Base-by-base conservation (phyloP, 1,284 basidiomycete genomes). In the Bondarzewia mesenterica region DNA sequence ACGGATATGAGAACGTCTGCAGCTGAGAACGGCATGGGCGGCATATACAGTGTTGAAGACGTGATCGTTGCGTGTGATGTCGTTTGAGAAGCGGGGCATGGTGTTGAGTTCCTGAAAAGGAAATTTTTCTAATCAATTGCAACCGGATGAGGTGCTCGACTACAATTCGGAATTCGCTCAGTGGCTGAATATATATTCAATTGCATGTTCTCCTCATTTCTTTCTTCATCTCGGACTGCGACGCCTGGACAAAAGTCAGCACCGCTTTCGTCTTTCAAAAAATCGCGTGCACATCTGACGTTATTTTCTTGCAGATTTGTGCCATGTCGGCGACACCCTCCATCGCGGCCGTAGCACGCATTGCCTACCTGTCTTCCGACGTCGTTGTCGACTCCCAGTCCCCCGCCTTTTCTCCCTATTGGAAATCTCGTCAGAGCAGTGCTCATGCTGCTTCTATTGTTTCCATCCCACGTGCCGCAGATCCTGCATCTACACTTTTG, bases 361-460 rank as follows among this genome's bases (percentile, higher is more conserved):
- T 89, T 53, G 84, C 82, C 15, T 81, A 74, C 63, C 67, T 85
- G 32, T 70, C 80, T 23, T 86, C 86, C 8, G 84, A 86, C 60
- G 66, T 76, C 43, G 56, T 89, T 16, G 65, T 89, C 47, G 73
- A 85, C 57, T 74, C 77, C 12, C 21, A 16, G 0, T 71, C 73
- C 16, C 57, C 67, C 7, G 53, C 52, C 2, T 54, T 55, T 16
- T 74, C 74, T 2, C 56, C 55, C 6, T 76, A 52, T 75, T 56
- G 54, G 57, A 48, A 45, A 49, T 45, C 52, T 53, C n/a, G 44
- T n/a, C 36, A 46, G n/a, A 43, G 22, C 37, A 55, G 44, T 44
- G 50, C 46, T 52, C 52, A 36, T 44, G 55, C 43, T 8, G 54
- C 49, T 43, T 35, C 41, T 15, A 50, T 78, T 42, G 59, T 78